Evolutionary conservation across 805 yeast species (phyloP).

Genomic region (Cyberlindnera saturnus): DNA sequence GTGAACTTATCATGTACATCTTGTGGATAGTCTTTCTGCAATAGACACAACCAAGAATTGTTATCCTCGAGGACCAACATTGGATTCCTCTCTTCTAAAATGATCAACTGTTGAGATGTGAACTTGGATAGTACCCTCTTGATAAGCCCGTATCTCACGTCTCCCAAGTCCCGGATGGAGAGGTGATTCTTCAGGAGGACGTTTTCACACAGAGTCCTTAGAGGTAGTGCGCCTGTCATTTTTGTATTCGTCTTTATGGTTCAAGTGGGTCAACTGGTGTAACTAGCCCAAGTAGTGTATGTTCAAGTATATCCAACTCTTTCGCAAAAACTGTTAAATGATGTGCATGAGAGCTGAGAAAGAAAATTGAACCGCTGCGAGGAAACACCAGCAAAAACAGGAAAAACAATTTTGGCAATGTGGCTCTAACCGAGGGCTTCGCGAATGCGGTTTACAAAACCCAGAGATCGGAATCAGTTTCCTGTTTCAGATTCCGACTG

Average conservation of each 20-base stretch:
- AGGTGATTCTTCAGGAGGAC: conserved; percentile 16
- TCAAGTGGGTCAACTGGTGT: too few relatives aligned
- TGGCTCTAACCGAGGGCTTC: too few relatives aligned
- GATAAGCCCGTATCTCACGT: conserved; percentile 28
- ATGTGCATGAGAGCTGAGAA: too few relatives aligned
- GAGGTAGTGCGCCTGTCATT: conserved; percentile 7
- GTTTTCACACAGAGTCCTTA: conserved; percentile 21
- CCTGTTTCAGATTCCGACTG: too few relatives aligned
- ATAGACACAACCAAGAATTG: conserved; percentile 27
- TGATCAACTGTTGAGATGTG: conserved; percentile 26
- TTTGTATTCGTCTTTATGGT: neutral
- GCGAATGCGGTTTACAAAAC: too few relatives aligned
- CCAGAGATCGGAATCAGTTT: too few relatives aligned
- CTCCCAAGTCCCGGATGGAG: conserved; percentile 22
- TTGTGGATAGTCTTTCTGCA: conserved; percentile 30
- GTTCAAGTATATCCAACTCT: too few relatives aligned
- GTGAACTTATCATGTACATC: conserved; percentile 27
- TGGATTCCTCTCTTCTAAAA: conserved; percentile 27
- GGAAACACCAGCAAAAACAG: too few relatives aligned
- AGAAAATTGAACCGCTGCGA: too few relatives aligned
- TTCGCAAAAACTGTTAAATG: too few relatives aligned
- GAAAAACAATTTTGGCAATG: too few relatives aligned
- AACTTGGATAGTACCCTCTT: conserved; percentile 24
- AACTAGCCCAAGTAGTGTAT: too few relatives aligned
- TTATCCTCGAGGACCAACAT: conserved; percentile 33